These are phyloP conservation scores for Phyllostachys edulis DNA, from an alignment of 176 grass and related monocot genomes.

Conservation along the genomic window DNA sequence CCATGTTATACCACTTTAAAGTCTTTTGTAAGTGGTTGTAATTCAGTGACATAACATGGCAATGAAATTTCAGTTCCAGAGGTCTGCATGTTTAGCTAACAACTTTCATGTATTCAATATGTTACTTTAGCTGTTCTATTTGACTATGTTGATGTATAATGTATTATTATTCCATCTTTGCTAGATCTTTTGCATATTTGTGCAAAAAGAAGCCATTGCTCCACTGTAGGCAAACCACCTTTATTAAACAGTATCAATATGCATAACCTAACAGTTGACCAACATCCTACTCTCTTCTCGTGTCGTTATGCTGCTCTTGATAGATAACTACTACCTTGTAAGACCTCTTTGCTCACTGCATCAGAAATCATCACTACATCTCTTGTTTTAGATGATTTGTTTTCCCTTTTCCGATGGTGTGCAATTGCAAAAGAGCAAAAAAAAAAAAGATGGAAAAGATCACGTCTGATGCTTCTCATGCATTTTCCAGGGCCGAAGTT, in stretches of 20 bases:
- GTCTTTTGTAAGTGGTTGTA: not conserved
- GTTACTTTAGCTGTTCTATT: not conserved
- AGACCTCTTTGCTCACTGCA: conserved; percentile 2
- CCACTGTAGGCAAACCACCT: not conserved
- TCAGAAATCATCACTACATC: not conserved
- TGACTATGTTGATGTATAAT: conserved; percentile 9
- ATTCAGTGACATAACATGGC: not conserved
- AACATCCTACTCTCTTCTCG: not conserved
- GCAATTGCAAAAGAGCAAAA: conserved; percentile 23
- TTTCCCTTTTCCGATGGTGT: conserved; percentile 18
- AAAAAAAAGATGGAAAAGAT: conserved; percentile 21
- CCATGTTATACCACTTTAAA: not conserved
- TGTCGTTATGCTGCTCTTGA: not conserved
- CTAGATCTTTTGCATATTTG: conserved; percentile 3
- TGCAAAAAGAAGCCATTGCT: not conserved
- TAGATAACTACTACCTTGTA: conserved; percentile 11
- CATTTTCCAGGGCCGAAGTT: conserved; percentile 70
- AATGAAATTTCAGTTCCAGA: conserved; percentile 26
- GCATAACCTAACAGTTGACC: not conserved
- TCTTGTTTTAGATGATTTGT: conserved; percentile 9
- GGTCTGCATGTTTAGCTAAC: not conserved
- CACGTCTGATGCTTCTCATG: conserved; percentile 52
- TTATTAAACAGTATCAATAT: not conserved
- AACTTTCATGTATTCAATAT: conserved; percentile 13
- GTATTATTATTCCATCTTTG: not conserved